Evolutionary conservation across 148 eudicot genomes (phyloP), one percentile per base, ranked within the genome.

Genomic region (Chenopodium quinoa): DNA sequence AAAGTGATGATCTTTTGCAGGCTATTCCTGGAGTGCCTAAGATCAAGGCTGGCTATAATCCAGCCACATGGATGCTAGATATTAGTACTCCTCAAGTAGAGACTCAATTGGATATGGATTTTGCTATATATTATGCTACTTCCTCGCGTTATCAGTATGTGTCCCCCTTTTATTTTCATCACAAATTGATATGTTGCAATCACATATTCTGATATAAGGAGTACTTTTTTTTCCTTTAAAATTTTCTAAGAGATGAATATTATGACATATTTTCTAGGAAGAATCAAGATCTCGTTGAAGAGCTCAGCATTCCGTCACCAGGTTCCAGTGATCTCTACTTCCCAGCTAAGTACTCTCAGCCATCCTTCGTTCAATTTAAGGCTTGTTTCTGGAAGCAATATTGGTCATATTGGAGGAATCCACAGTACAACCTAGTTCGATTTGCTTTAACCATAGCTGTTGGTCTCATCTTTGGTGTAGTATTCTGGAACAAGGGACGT

Each of bases 61-160:
- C 97, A 68, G 97, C 97, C 9, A 91, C 94, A 67, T 92, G 97
- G 97, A 91, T 91, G 94, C 90, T 93, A 78, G 94, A 93, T 23
- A 75, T 93, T 34, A 90, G 79, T 56, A 83, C 90, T 60, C 76
- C 88, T 37, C 78, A 88, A 79, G 87, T 62, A 62, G 94, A 93
- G 83, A 81, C 88, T 78, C 90, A 86, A 69, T 85, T 91, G 34
- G 80, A 84, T 58, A 79, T 93, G 29, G 92, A 93, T 81, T 93
- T 91, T 88, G 90, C 91, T 32, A 88, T 88, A 32, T 63, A 86
- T 44, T 93, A 88, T 84, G 84, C 81, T 65, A 92, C 77, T 58
- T 93, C 94, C 25, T 69, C 87, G 1, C 89, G 89, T 75, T 89
- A 88, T 71, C 85, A 77, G 97, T 91, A 88, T 74, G 92, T 80